Evolutionary conservation across 2,329 filamentous ascomycete species (phyloP).

Genomic region (Beauveria medogensis): DNA sequence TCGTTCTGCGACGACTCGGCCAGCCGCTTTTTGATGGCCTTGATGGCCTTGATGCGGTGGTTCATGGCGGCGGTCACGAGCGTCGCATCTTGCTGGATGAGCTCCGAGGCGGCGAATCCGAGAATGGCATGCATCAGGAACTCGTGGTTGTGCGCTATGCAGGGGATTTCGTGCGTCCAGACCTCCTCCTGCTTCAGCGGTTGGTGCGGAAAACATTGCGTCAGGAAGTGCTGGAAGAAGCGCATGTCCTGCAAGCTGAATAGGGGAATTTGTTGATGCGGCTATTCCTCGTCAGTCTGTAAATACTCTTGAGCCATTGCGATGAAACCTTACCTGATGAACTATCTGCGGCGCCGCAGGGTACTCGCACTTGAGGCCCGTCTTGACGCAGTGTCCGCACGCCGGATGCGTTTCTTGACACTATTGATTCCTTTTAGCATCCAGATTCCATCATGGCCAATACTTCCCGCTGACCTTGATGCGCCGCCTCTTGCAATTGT

Average conservation of each 20-base stretch:
- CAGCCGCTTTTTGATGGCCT: slow-evolving; percentile 50
- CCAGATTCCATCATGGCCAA: neutral
- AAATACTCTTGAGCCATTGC: neutral
- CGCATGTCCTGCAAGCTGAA: slow-evolving; percentile 59
- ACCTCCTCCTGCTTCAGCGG: slow-evolving; percentile 57
- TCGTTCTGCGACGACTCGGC: slow-evolving; percentile 31
- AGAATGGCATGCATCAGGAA: slow-evolving; percentile 65
- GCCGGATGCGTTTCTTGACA: slow-evolving; percentile 58
- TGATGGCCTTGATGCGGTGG: slow-evolving; percentile 58
- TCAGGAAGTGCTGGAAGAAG: slow-evolving; percentile 59
- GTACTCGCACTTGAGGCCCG: slow-evolving; percentile 55
- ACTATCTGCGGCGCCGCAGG: slow-evolving; percentile 41
- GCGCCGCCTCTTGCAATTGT: slow-evolving; percentile 57
- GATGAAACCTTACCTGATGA: slow-evolving; percentile 35
- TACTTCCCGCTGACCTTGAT: slow-evolving; percentile 43
- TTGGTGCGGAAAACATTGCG: slow-evolving; percentile 54
- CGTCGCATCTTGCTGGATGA: slow-evolving; percentile 42
- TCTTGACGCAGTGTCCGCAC: slow-evolving; percentile 56
- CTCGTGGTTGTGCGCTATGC: slow-evolving; percentile 58
- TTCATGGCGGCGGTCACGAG: slow-evolving; percentile 51
- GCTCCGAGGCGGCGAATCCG: slow-evolving; percentile 58
- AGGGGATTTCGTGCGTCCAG: slow-evolving; percentile 60
- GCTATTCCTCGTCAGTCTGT: slow-evolving; percentile 26
- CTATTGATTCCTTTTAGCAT: slow-evolving; percentile 26
- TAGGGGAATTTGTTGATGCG: slow-evolving; percentile 48